Conservation (phyloP, 2,329 filamentous ascomycete genomes). For the Tolypocladium album region DNA sequence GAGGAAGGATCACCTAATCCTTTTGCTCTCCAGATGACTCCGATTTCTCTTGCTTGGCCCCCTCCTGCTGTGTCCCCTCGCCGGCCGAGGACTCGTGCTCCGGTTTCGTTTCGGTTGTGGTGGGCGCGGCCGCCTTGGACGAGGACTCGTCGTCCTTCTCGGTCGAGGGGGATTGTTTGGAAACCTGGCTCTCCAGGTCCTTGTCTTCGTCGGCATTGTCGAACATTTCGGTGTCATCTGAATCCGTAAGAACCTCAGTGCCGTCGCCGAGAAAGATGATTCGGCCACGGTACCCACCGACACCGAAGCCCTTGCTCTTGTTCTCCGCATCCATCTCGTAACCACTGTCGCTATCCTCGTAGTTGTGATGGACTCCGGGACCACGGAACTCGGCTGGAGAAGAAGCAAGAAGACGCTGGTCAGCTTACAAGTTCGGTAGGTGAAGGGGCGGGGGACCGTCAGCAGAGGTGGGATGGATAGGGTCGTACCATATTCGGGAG, state of each 20-base stretch:
- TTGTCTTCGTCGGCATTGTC: conserved; percentile 78
- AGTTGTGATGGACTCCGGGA: conserved; percentile 71
- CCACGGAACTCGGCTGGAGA: conserved; percentile 70
- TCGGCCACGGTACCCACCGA: conserved; percentile 65
- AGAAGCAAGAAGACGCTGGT: conserved; percentile 9
- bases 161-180: conserved; percentile 37
- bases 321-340: conserved; percentile 67
- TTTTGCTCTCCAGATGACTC: conserved; percentile 20
- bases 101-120: conserved; percentile 6
- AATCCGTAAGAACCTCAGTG: conserved; percentile 81
- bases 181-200: conserved; percentile 75
- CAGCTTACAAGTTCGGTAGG: conserved; percentile 8
- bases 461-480: conserved; percentile 27
- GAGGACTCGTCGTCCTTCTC: conserved; percentile 5
- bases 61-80: conserved; percentile 7
- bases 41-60: conserved; percentile 13
- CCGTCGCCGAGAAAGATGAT: conserved; percentile 95
- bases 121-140: not conserved
- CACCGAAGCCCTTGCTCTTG: conserved; percentile 50
- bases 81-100: conserved; percentile 5
- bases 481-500: conserved; percentile 95
- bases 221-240: conserved; percentile 88
- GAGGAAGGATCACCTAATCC: conserved; percentile 22
- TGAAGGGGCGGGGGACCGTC: conserved; percentile 2
- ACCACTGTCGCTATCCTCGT: conserved; percentile 67